Base-by-base conservation (phyloP, 2,329 filamentous ascomycete genomes). In the Pyrenochaeta sp. region DNA sequence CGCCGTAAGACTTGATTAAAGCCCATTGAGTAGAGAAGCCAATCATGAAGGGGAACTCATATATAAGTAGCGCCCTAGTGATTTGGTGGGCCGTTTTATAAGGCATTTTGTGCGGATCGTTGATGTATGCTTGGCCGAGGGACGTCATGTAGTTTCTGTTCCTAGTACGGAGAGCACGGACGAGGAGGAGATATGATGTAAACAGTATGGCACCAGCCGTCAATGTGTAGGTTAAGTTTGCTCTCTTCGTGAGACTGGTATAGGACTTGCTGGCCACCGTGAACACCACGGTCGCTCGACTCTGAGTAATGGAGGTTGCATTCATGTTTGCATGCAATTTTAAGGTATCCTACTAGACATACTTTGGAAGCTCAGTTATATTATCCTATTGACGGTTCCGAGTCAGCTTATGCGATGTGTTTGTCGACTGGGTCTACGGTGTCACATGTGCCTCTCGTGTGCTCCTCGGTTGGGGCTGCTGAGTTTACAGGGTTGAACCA, bases 1-100 rank as follows among this genome's bases (percentile, higher is more conserved):
- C 21, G 14, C 37, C 37, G n/a, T 44, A 44, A 3, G 41, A 44
- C 27, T 44, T 44, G 10, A 44, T 44, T 7, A 44, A 21, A 11
- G 41, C 41, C 41, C 41, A 44, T 30, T 44, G 41, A 5, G 27
- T 29, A 18, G 41, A 44, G 41, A 44, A 44, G 21, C 41, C 27
- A 21, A 44, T 17, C 20, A 44, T 44, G 41, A 44, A 44, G 9
- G 41, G 41, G 20, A 17, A 44, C 21, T 44, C 41, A 20, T 44
- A 44, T 15, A 30, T 14, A 9, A 44, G 20, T 7, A 44, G 7
- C 3, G 20, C 5, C 17, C 30, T 44, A 5, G 21, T 17, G 41
- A 44, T 44, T 17, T 12, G 4, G 17, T 44, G 41, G 3, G 41
- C 41, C 3, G 9, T 15, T 3, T 7, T 17, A 21, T 44, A 44